These are phyloP conservation scores for Linum tenue DNA, from an alignment of 345 rosid genomes.

Conservation along the genomic window DNA sequence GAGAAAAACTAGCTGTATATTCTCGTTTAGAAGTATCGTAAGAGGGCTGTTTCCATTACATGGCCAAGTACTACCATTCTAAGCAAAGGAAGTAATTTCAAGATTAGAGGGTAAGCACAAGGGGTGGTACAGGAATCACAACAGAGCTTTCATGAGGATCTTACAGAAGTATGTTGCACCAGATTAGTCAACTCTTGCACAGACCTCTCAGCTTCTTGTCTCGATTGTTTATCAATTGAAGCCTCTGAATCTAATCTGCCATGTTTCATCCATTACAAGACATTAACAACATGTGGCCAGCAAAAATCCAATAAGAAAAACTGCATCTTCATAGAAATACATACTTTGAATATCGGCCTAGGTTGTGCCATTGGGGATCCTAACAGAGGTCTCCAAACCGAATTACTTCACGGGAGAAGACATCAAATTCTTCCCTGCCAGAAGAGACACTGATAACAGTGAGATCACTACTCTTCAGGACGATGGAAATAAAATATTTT, in stretches of 20 bases:
- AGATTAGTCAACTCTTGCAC: slow-evolving; percentile 62
- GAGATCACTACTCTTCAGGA: not conserved
- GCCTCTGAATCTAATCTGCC: slow-evolving; percentile 58
- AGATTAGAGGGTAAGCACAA: not conserved
- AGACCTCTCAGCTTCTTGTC: slow-evolving; percentile 52
- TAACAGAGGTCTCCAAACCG: slow-evolving; percentile 84
- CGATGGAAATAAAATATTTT: not conserved
- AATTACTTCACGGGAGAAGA: slow-evolving; percentile 63
- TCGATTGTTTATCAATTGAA: slow-evolving; percentile 26
- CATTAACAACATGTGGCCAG: slow-evolving; percentile 1
- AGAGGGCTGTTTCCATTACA: not conserved
- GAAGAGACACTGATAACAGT: not conserved
- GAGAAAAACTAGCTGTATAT: not conserved
- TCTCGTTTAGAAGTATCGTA: too few relatives aligned
- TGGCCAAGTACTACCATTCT: not conserved
- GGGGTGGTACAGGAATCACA: not conserved
- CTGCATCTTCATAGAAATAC: slow-evolving; percentile 13
- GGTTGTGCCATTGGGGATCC: slow-evolving; percentile 84
- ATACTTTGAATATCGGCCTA: slow-evolving; percentile 63
- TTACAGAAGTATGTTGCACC: slow-evolving; percentile 75
- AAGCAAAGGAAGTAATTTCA: not conserved
- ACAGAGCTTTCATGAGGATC: slow-evolving; percentile 15
- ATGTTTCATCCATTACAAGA: slow-evolving; percentile 20
- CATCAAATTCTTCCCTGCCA: slow-evolving; percentile 72
- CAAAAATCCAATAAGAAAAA: not conserved